Base-by-base conservation (phyloP, 805 yeast genomes). In the Candida ipomoeae region DNA sequence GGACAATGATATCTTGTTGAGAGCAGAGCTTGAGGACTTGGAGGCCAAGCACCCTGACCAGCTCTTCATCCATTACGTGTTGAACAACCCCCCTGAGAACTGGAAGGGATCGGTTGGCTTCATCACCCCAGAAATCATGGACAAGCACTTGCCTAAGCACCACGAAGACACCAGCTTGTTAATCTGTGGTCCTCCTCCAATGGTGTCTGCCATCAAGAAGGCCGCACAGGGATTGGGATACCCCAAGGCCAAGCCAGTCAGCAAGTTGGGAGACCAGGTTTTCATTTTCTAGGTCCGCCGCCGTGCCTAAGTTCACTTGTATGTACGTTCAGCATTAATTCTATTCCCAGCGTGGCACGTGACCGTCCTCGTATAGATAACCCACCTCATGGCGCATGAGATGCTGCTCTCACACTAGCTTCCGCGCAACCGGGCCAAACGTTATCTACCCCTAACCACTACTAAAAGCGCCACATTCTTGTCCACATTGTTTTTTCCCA, bases 101-200 rank as follows among this genome's bases (percentile, higher is more conserved):
- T 90, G 97, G 97, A 65, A 65, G 21, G 94, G 95, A 48, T 82
- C 83, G 49, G 74, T 75, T 44, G 98, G 98, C 29, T 90, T 83
- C 61, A 83, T 90, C 50, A 87, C 95, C 39, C 79, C 82, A 45
- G 96, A 87, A 42, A 73, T 88, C 57, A 73, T 91, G 69, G 77
- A 78, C 59, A 71, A 75, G 47, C 74, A 79, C 62, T 75, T 87
- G 60, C 91, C 95, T 41, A 73, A 75, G 48, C 74, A 89, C 29
- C 62, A 82, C 38, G 74, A 70, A 38, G 83, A 82, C 58, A 73
- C 81, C 53, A 87, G 86, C 74, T 75, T 92, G 59, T 80, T 92
- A 63, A 70, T 91, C 50, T 91, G 97, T 72, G 98, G 97, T 41
- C 97, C 97, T 44, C 95, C 96, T 53, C 90, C 92, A 55, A 87